Evolutionary conservation across 2,329 filamentous ascomycete species (phyloP).

Genomic region (Paecilomyces formosus): DNA sequence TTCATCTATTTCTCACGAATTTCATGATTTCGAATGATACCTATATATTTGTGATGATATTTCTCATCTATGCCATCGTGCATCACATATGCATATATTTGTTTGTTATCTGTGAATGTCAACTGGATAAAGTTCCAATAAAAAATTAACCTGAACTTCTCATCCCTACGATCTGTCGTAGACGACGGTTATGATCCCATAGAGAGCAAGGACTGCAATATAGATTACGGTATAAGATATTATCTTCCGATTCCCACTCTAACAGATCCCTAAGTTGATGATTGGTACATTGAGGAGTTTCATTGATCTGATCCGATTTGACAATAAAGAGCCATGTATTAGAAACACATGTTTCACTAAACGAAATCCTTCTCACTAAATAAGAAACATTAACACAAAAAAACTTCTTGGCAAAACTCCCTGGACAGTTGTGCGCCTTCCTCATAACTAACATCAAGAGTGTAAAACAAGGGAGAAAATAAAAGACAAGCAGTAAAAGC

Average conservation of each 20-base stretch:
- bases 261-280: too few relatives aligned
- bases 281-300: not conserved
- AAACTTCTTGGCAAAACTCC: not conserved
- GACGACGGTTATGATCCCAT: too few relatives aligned
- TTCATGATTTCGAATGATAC: not conserved
- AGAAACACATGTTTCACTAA: not conserved
- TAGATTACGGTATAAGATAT: too few relatives aligned
- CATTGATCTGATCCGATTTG: not conserved
- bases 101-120: not conserved
- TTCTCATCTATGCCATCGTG: not conserved
- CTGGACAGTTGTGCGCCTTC: not conserved
- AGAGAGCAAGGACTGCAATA: too few relatives aligned
- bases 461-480: not conserved
- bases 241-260: too few relatives aligned
- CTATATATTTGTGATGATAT: not conserved
- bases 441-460: not conserved
- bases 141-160: not conserved
- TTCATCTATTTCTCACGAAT: not conserved
- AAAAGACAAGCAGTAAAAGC: not conserved
- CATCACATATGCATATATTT: not conserved
- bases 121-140: not conserved
- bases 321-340: not conserved
- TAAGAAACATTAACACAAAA: not conserved
- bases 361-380: not conserved
- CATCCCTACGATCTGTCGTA: not conserved